Evolutionary conservation across 1,139 yeast species (phyloP), one percentile per base, ranked within the genome.

Genomic region (Scheffersomyces cryptocercus): DNA sequence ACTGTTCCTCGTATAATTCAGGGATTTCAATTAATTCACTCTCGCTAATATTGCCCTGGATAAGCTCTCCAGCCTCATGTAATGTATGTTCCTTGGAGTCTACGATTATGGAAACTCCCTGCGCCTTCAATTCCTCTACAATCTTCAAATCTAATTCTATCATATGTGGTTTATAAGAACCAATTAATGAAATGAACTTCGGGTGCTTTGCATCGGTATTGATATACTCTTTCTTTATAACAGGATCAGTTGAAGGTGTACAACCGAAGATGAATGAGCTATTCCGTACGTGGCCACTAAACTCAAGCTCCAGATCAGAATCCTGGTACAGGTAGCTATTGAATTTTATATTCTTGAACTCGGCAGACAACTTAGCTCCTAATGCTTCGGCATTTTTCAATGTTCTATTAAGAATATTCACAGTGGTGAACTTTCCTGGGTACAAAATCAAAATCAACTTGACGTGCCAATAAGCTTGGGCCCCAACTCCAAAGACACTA

Each of bases 131-230:
- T 7, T 71, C 67, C 15, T 58, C 45, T 4, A 82, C 62, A 29
- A 77, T 61, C 0, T 59, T 66, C 26, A 72, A 66, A 45, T 82
- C 87, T 42, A 82, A 75, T 58, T 84, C 90, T 38, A 71, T 70
- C 89, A 84, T 83, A 47, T 78, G 76, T 3, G 88, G 87, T 56
- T 82, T 82, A 57, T 83, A 84, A 12, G 86, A 80, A 1, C 90
- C 90, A 52, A 84, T 83, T 35, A 84, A 65, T 3, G 84, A 77
- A 38, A 84, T 73, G 55, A 75, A 83, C 48, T 65, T 74, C 9
- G 66, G 64, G 10, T 48, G 49, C 14, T 49, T 37, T 3, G 64
- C 57, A 33, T 64, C 62, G 3, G 45, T 46, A 38, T 68, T 67
- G 37, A 82, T 51, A 45, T 69, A 65, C 1, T 61, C 51, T 10